phyloP scores from a whole-genome alignment of 352 stramenopile species.

The Hyaloperonospora arabidopsidis region DNA sequence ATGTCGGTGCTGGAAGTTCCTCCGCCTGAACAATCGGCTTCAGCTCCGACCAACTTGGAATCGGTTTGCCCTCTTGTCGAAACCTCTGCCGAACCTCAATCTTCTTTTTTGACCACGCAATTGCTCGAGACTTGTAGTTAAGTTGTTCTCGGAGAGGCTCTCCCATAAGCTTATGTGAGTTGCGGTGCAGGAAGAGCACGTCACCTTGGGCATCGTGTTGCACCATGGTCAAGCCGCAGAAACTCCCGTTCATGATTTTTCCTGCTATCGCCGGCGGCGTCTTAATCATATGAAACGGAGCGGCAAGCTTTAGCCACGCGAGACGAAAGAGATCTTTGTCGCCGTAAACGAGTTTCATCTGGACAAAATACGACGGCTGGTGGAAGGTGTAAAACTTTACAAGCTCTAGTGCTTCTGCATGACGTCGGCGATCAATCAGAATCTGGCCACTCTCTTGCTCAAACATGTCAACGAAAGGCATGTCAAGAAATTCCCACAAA shows the following conservation, averaged over 20 bases:
- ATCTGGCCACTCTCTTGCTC: constrained; percentile 69
- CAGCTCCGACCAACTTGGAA: constrained; percentile 19
- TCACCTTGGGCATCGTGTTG: constrained; percentile 35
- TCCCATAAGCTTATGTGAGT: constrained; percentile 39
- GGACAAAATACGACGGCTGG: constrained; percentile 23
- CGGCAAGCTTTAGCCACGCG: constrained; percentile 44
- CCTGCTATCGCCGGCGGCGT: constrained; percentile 32
- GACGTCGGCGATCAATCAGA: constrained; percentile 36
- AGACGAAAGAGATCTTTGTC: constrained; percentile 62
- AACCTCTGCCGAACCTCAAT: constrained; percentile 16
- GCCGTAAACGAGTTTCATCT: constrained; percentile 37
- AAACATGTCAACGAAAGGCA: constrained; percentile 54
- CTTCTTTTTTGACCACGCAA: constrained; percentile 19
- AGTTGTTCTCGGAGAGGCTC: constrained; percentile 22
- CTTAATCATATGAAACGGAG: constrained; percentile 43
- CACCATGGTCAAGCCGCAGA: constrained; percentile 54
- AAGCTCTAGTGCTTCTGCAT: constrained; percentile 25
- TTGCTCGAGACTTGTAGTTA: constrained; percentile 18
- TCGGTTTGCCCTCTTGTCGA: constrained; percentile 19
- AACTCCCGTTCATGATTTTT: constrained; percentile 32
- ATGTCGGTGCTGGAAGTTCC: constrained; percentile 19
- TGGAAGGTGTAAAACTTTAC: constrained; percentile 44
- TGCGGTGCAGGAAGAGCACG: constrained; percentile 51
- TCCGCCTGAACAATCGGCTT: constrained; percentile 12
- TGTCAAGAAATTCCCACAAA: constrained; percentile 45